Evolutionary conservation across 495 filamentous ascomycete genomes (phyloP), one percentile per base, ranked within the genome.

Genomic region (Xylaria bambusicola): DNA sequence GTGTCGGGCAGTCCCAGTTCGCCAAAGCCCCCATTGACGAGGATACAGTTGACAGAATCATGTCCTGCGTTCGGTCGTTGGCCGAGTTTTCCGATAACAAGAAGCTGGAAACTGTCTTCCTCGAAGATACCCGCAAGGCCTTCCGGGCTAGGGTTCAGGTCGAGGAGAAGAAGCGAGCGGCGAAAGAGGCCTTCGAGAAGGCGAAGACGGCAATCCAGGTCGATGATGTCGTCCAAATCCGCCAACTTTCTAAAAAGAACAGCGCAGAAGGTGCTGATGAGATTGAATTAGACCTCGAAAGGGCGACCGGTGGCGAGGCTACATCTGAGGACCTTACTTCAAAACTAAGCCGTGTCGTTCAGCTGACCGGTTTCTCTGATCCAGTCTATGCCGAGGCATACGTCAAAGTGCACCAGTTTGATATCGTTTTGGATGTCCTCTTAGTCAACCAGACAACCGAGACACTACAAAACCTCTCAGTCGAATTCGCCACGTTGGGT

Each of bases 81-180:
- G 89, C 93, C 13, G 93, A 99, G 69, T 98, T 96, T 68, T 84
- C 86, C 4, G 78, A 93, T 65, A 89, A 87, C 76, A 95, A 93
- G 70, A 88, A 96, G 58, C 82, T 98, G 8, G 93, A 97, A 71
- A 85, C 84, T 2, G 92, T 94, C 15, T 98, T 97, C 80, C 80
- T 99, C 20, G 89, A 99, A 66, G 95, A 99, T 70, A 98, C 93
- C 0, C 85, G 92, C 63, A 93, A 94, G 71, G 95, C 95, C 0
- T 99, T 98, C 85, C 84, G 91, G 38, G 91, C 90, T n/a, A 97
- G 98, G 91, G 93, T 99, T 1, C 91, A 96, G 65, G 89, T 93
- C 5, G 95, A 98, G 69, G 95, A 99, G 76, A 94, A 93, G 85
- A 99, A 97, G 78, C 84, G 95, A 45, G 89, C 85, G 24, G 94